Conservation (phyloP, 164 flowering plant genomes). For the Stephania japonica region DNA sequence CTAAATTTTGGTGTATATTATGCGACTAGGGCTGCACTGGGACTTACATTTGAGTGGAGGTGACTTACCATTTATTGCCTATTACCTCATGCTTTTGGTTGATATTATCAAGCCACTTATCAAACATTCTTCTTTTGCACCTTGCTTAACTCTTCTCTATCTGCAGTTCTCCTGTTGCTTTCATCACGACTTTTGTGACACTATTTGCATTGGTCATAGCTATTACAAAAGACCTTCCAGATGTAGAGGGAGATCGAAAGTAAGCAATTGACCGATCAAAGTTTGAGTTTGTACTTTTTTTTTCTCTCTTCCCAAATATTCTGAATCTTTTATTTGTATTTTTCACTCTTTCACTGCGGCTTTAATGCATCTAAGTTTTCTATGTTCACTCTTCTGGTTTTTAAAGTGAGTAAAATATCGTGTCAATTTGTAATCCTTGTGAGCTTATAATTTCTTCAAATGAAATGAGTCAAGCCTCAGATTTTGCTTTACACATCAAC, state of each 20-base stretch:
- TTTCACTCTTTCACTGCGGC: background rate
- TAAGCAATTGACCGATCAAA: slow-evolving; percentile 34
- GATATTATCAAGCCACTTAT: background rate
- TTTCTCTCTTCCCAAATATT: background rate
- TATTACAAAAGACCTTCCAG: slow-evolving; percentile 97
- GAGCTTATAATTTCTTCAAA: background rate
- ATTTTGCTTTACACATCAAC: background rate
- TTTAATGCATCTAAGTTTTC: background rate
- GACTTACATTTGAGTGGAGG: slow-evolving; percentile 96
- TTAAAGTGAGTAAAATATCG: background rate
- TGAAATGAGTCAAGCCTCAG: background rate
- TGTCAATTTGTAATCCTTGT: background rate
- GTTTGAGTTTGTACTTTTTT: background rate
- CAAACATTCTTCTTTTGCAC: background rate
- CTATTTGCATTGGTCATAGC: slow-evolving; percentile 96
- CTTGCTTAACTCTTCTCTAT: slow-evolving; percentile 12
- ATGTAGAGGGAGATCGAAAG: slow-evolving; percentile 98
- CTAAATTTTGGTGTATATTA: slow-evolving; percentile 95
- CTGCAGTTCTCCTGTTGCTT: slow-evolving; percentile 87
- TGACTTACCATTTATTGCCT: slow-evolving; percentile 21
- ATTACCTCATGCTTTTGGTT: background rate
- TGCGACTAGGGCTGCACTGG: slow-evolving; percentile 92
- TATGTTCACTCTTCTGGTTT: background rate
- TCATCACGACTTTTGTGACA: slow-evolving; percentile 89
- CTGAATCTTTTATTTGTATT: background rate